A percentile compares a stretch with the other conserved stretches of the same genome.
Conservation (phyloP, 1,284 basidiomycete species). For the Fistulina hepatica region DNA sequence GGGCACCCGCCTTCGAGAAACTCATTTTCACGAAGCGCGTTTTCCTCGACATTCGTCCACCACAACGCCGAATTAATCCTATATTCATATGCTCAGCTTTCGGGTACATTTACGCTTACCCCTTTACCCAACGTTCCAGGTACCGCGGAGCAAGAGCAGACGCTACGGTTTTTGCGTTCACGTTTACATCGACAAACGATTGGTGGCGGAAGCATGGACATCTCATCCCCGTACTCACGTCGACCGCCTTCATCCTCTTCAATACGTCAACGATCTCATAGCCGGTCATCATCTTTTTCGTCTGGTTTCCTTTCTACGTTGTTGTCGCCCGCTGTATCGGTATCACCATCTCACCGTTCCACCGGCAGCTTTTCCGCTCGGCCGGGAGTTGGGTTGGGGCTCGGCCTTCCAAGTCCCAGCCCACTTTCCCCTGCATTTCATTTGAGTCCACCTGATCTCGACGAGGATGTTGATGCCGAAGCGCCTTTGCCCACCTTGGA, state of each 20-base stretch:
- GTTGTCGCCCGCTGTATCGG: constrained; percentile 27
- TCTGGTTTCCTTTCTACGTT: constrained; percentile 45
- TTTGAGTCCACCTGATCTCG: neutral
- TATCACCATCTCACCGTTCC: constrained; percentile 10
- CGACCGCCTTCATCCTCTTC: neutral
- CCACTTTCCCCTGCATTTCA: constrained; percentile 18
- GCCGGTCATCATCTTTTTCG: constrained; percentile 43
- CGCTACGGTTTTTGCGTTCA: constrained; percentile 36
- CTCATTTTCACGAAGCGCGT: constrained; percentile 22
- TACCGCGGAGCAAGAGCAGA: constrained; percentile 30
- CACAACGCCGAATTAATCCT: constrained; percentile 61
- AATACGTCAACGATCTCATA: constrained; percentile 29
- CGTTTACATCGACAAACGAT: constrained; percentile 40
- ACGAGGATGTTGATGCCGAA: constrained; percentile 48
- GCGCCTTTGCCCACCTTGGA: constrained; percentile 70
- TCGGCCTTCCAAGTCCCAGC: constrained; percentile 8
- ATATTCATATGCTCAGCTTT: constrained; percentile 78
- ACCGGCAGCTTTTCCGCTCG: neutral
- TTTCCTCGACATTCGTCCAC: constrained; percentile 31
- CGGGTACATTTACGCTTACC: constrained; percentile 39
- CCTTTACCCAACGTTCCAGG: constrained; percentile 24
- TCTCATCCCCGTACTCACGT: constrained; percentile 25
- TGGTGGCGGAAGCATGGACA: constrained; percentile 73
- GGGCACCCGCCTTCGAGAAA: constrained; percentile 29
- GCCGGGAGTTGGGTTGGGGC: too few relatives aligned